Evolutionary conservation across 495 filamentous ascomycete genomes (phyloP).

Genomic region (Trichodelitschia bisporula): DNA sequence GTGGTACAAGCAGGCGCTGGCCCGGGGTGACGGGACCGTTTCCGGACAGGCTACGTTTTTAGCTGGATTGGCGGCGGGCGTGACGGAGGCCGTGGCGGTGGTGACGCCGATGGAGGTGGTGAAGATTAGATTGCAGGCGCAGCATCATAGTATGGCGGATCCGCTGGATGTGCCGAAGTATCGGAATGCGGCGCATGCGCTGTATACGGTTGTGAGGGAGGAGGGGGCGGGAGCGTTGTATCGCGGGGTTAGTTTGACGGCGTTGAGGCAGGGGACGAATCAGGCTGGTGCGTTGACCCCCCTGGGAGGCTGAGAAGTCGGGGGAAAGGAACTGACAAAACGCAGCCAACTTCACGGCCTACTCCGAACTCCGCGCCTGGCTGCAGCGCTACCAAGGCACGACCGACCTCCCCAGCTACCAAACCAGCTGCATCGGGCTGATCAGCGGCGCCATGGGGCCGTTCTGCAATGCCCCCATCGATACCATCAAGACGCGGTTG

Average conservation of each 20-base stretch:
- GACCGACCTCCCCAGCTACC: constrained; percentile 50
- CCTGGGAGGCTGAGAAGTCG: not conserved
- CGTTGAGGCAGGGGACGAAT: constrained; percentile 82
- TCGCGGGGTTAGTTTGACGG: constrained; percentile 80
- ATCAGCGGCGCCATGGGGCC: constrained; percentile 89
- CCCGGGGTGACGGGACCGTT: constrained; percentile 38
- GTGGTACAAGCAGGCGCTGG: constrained; percentile 67
- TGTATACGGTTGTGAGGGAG: constrained; percentile 77
- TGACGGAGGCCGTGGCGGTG: constrained; percentile 86
- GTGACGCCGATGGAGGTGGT: constrained; percentile 98
- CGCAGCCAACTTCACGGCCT: constrained; percentile 81
- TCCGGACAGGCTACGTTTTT: constrained; percentile 53
- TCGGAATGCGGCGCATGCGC: constrained; percentile 86
- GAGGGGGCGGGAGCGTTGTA: constrained; percentile 75
- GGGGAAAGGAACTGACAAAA: not conserved
- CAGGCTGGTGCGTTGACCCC: constrained; percentile 30
- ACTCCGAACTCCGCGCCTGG: constrained; percentile 68
- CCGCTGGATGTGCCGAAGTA: constrained; percentile 84
- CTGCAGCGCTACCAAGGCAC: constrained; percentile 39
- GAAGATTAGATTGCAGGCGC: constrained; percentile 93
- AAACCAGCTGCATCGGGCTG: constrained; percentile 78
- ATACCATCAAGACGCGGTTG: constrained; percentile 94
- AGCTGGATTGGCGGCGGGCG: constrained; percentile 79
- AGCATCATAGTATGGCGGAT: constrained; percentile 86
- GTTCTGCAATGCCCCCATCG: constrained; percentile 88